phyloP scores from a whole-genome alignment of 345 rosid genomes.

The Arabidopsis thaliana region DNA sequence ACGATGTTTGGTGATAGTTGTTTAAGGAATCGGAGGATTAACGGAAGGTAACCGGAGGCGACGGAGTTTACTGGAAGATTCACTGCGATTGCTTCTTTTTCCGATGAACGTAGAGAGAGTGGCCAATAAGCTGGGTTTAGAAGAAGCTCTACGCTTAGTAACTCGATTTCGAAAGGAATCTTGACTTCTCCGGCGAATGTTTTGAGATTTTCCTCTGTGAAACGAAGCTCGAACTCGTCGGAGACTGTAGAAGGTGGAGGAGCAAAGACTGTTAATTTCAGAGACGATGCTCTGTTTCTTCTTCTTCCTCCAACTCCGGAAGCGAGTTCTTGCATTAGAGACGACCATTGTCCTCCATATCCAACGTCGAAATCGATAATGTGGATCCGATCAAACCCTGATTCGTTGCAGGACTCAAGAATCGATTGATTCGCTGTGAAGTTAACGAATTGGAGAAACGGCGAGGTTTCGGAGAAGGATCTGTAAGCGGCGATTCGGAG shows the following conservation, averaged over 20 bases:
- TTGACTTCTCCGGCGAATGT: conserved; percentile 70
- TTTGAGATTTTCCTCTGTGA: conserved; percentile 72
- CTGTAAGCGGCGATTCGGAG: conserved; percentile 84
- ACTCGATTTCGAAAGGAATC: conserved; percentile 70
- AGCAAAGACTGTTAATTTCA: conserved; percentile 74
- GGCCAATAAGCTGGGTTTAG: conserved; percentile 60
- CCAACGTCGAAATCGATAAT: conserved; percentile 88
- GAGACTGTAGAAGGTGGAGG: conserved; percentile 50
- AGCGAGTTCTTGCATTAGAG: conserved; percentile 90
- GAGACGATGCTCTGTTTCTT: conserved; percentile 55
- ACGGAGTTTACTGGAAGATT: conserved; percentile 73
- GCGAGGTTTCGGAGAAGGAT: conserved; percentile 87
- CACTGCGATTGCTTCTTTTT: conserved; percentile 70
- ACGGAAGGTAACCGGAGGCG: conserved; percentile 62
- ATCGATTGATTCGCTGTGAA: conserved; percentile 89
- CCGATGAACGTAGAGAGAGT: conserved; percentile 48
- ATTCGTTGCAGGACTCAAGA: conserved; percentile 60
- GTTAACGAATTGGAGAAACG: conserved; percentile 80
- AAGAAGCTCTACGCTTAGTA: conserved; percentile 57
- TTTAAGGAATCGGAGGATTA: conserved; percentile 68
- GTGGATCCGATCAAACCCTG: conserved; percentile 67
- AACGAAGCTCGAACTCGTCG: conserved; percentile 67
- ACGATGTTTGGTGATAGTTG: conserved; percentile 81
- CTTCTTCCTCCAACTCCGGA: conserved; percentile 32
- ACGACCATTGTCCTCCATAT: conserved; percentile 93